Percentiles rank a stretch among this genome's conserved stretches.
phyloP scores from a whole-genome alignment of 371 early-diverging fungal species.

The Umbelopsis sp. region DNA sequence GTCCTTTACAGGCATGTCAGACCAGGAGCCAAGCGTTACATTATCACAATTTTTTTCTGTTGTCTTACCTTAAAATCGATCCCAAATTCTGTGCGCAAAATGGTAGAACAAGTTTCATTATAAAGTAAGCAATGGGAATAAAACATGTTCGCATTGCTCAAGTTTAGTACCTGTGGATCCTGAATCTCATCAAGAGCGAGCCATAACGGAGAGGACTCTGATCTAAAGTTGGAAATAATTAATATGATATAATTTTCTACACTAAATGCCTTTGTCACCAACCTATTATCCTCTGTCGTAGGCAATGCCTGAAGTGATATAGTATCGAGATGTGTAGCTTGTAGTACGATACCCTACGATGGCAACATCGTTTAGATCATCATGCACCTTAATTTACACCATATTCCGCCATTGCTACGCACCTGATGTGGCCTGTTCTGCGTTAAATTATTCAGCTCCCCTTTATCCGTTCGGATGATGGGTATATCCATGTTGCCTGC shows the following conservation, averaged over 20 bases:
- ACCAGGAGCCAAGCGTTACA: neutral
- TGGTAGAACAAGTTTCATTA: neutral
- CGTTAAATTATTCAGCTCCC: slow-evolving; percentile 35
- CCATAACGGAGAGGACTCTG: slow-evolving; percentile 40
- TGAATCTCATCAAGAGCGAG: slow-evolving; percentile 64
- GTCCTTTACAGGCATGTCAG: slow-evolving; percentile 33
- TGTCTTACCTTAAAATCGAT: slow-evolving; percentile 52
- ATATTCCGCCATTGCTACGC: neutral
- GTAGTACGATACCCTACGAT: slow-evolving; percentile 31
- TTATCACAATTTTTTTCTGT: neutral
- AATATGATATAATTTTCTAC: too few species aligned
- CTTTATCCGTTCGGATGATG: slow-evolving; percentile 27
- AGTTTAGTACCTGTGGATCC: slow-evolving; percentile 61
- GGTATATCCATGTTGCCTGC: slow-evolving; percentile 20
- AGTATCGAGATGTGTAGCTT: slow-evolving; percentile 23
- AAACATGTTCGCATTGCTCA: neutral
- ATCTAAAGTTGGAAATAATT: neutral
- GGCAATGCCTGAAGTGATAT: slow-evolving; percentile 22
- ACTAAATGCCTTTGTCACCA: neutral
- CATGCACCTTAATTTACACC: neutral
- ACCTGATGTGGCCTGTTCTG: slow-evolving; percentile 40
- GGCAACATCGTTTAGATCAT: neutral
- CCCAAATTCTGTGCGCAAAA: slow-evolving; percentile 58
- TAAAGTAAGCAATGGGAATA: neutral
- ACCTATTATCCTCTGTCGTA: neutral